Base-by-base conservation (phyloP, 1,284 basidiomycete species). In the Ustilago sp. region DNA sequence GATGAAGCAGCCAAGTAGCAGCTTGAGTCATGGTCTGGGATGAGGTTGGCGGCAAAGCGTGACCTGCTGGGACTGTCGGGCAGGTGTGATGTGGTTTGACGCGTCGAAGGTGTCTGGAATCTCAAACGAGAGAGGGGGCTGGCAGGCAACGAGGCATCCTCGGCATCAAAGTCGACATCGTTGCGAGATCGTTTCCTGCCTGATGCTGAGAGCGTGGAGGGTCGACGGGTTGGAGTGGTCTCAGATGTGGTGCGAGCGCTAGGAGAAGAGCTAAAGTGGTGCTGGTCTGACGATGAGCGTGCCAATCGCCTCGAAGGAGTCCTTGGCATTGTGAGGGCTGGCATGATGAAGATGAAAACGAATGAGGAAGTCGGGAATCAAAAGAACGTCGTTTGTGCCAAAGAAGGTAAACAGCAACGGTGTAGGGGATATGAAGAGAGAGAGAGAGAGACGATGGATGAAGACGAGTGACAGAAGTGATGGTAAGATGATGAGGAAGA, bases 1-100 rank as follows among this genome's bases (percentile, higher is more conserved):
- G 75, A 80, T 4, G 74, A 76, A 34, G 56, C 47, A 8, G 75
- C 70, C 50, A 79, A 78, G 68, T 77, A 80, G 43, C 68, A 69
- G 34, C 60, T 63, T 17, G 48, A 65, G 13, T 72, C 70, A 13
- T 82, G 71, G 52, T 72, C 63, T n/a, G 68, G 65, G 28, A 48
- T 59, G 31, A 63, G 19, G 8, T 59, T 55, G 11, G 65, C 38
- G 9, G 63, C 47, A 54, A 41, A 65, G 53, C 65, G 70, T 8
- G 65, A 63, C 41, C 59, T 63, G 57, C 52, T 66, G 13, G 76
- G 66, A 28, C 65, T 73, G 70, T 64, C 58, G 70, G 68, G 58
- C 6, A 53, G 51, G 5, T 61, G 54, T 2, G 47, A 36, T 23
- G 57, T 36, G 39, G 15, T 28, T 19, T 60, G 58, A 34, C 61